Evolutionary conservation across 2,329 filamentous ascomycete genomes (phyloP), one percentile per base, ranked within the genome.

Genomic region (Coniochaeta ligniaria): DNA sequence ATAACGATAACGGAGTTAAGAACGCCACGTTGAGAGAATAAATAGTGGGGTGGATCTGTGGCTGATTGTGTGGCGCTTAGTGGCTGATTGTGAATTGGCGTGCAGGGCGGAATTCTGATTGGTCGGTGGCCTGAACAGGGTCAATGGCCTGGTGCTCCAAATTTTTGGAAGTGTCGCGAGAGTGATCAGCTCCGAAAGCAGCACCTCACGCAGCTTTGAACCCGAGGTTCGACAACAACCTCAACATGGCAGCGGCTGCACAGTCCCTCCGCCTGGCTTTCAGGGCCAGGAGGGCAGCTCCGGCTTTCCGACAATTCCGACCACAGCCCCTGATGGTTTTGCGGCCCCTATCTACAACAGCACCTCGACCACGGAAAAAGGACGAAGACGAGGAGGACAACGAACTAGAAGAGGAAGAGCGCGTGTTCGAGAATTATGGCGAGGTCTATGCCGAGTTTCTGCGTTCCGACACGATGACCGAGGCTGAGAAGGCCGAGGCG

Each of bases 261-360:
- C 73, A 72, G 65, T 70, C 76, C 17, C 69, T 78, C 67, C 74
- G 75, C 68, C 68, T 76, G 59, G 73, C 71, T 64, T 66, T 75
- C 62, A 74, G 72, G 66, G 70, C 71, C 67, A 71, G 31, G 17
- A 35, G 71, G 59, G 63, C 60, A 28, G 57, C 65, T 24, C 28
- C 63, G 17, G 56, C 31, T 26, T 33, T 64, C 56, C 60, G 60
- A 1, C 59, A 62, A 14, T 36, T 35, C 17, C 31, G 28, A 7
- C 61, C 38, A 38, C 60, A 60, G 43, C 28, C 26, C 9, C 16
- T 38, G 33, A 57, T 20, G 56, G 57, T 60, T 11, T 59, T 61
- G 22, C 62, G 65, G 33, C 55, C 63, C 1, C 58, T 69, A 20
- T 67, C 68, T 14, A 66, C 68, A 35, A 68, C 66, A 24, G 58